Evolutionary conservation across 306 rosid genomes (phyloP).

Genomic region (Lotus japonicus): DNA sequence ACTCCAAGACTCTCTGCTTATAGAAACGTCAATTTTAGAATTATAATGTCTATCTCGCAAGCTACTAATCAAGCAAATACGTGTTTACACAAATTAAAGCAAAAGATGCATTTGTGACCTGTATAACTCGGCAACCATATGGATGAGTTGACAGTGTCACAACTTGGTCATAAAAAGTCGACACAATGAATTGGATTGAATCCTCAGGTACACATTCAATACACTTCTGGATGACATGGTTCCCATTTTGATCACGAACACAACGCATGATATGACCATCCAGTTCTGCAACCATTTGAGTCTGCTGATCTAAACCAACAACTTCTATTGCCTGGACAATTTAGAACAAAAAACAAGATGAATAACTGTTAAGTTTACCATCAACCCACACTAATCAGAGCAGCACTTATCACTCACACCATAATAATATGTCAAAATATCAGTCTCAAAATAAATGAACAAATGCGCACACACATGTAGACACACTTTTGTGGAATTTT

Average conservation of each 20-base stretch:
- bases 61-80: neutral
- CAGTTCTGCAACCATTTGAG: slow-evolving; percentile 83
- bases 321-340: slow-evolving; percentile 81
- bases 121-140: slow-evolving; percentile 94
- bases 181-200: slow-evolving; percentile 66
- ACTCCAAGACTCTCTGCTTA: slow-evolving; percentile 86
- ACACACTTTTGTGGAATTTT: too few relatives aligned
- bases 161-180: slow-evolving; percentile 85
- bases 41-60: neutral
- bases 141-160: slow-evolving; percentile 93
- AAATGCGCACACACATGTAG: neutral
- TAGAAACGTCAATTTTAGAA: slow-evolving; percentile 12
- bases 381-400: neutral
- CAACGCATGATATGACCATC: slow-evolving; percentile 91
- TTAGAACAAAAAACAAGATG: neutral
- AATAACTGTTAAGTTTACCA: neutral
- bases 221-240: slow-evolving; percentile 93
- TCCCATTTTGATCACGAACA: slow-evolving; percentile 96
- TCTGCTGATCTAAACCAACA: slow-evolving; percentile 85
- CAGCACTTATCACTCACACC: slow-evolving; percentile 2
- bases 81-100: neutral
- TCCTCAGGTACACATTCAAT: slow-evolving; percentile 96
- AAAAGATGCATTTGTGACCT: slow-evolving; percentile 38
- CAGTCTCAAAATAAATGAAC: neutral
- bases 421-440: neutral